Percentiles rank a stretch among this genome's conserved stretches.
These are phyloP conservation scores for Penicillium odoratum DNA, from an alignment of 495 filamentous ascomycete genomes.

Conservation along the genomic window DNA sequence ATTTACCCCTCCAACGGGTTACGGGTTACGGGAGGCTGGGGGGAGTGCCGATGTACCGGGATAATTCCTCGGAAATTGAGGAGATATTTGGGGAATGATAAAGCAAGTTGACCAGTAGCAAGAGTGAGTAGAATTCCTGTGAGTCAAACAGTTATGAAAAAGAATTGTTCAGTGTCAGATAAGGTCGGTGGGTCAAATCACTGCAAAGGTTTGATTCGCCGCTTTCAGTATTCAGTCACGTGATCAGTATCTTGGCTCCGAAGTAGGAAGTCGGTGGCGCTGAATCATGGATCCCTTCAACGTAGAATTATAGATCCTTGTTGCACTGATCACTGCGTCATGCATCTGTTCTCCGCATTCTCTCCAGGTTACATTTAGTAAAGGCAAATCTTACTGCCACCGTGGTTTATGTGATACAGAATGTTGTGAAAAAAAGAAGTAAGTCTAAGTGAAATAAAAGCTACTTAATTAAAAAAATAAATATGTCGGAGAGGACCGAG, in stretches of 20 bases:
- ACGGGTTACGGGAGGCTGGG: constrained; percentile 4
- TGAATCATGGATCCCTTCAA: neutral
- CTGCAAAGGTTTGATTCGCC: constrained; percentile 5
- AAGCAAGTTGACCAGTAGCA: neutral
- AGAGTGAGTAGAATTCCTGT: constrained; percentile 15
- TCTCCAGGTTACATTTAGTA: constrained; percentile 12
- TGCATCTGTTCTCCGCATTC: constrained; percentile 10
- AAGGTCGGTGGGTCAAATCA: constrained; percentile 16
- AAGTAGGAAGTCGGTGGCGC: constrained; percentile 23
- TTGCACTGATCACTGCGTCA: constrained; percentile 6
- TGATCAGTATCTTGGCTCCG: constrained; percentile 11
- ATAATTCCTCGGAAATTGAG: neutral
- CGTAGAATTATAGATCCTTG: neutral
- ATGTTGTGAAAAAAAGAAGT: neutral
- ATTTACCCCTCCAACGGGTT: constrained; percentile 6
- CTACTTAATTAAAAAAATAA: neutral
- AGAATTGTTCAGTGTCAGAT: constrained; percentile 27
- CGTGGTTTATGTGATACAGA: neutral
- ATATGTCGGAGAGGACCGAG: constrained; percentile 29
- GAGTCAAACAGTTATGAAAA: constrained; percentile 28
- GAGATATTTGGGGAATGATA: neutral
- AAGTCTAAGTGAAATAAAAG: neutral
- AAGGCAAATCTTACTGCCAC: neutral
- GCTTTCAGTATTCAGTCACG: constrained; percentile 20
- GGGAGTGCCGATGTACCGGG: neutral